phyloP scores from a whole-genome alignment of 2,329 filamentous ascomycete genomes.

The Coniochaeta sp. region DNA sequence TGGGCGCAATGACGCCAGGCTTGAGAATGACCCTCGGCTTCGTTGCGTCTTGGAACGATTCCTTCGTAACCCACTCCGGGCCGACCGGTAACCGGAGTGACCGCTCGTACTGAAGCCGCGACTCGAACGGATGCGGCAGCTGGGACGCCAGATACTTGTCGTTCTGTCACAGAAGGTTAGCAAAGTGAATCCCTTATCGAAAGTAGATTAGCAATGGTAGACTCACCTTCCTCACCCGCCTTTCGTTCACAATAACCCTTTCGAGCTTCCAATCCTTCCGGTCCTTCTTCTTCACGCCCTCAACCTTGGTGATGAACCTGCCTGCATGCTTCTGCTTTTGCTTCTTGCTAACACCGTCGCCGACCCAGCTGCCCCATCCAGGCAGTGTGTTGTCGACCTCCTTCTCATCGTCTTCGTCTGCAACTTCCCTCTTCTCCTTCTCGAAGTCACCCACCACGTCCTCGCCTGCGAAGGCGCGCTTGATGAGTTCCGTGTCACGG shows the following conservation, averaged over 20 bases:
- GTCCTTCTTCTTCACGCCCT: slow-evolving; percentile 68
- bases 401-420: slow-evolving; percentile 75
- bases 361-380: slow-evolving; percentile 91
- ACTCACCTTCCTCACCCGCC: slow-evolving; percentile 73
- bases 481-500: slow-evolving; percentile 61
- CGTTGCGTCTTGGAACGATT: slow-evolving; percentile 81
- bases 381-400: slow-evolving; percentile 77
- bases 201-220: not conserved
- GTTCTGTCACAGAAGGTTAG: slow-evolving; percentile 44
- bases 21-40: slow-evolving; percentile 88
- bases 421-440: slow-evolving; percentile 66
- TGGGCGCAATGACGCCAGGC: slow-evolving; percentile 81
- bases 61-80: slow-evolving; percentile 94
- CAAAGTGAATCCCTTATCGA: not conserved
- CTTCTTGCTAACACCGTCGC: slow-evolving; percentile 69
- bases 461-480: slow-evolving; percentile 79
- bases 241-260: slow-evolving; percentile 88
- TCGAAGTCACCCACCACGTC: slow-evolving; percentile 77
- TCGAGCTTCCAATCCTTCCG: slow-evolving; percentile 78
- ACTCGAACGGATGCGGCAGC: slow-evolving; percentile 88
- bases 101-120: slow-evolving; percentile 80
- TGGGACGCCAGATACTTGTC: slow-evolving; percentile 77
- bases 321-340: slow-evolving; percentile 57
- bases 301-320: slow-evolving; percentile 56
- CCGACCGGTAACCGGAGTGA: slow-evolving; percentile 81